phyloP scores from a whole-genome alignment of 306 rosid species.

The Rosa persica region DNA sequence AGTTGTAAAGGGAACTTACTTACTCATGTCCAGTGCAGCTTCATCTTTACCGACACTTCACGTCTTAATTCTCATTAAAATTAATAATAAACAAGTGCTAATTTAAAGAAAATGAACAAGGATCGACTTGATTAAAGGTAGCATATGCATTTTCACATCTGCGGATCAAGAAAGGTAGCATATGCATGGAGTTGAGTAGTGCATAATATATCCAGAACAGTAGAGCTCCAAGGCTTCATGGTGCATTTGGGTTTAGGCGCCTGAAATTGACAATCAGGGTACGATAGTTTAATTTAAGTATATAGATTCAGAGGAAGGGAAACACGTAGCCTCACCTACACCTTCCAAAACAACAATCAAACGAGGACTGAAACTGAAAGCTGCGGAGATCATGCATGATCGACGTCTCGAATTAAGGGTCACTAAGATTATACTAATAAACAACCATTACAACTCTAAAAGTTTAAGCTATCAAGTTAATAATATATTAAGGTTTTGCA shows the following conservation, averaged over 20 bases:
- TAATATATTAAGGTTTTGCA: neutral
- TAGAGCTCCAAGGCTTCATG: constrained; percentile 12
- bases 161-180: no score
- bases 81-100: neutral
- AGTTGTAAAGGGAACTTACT: constrained; percentile 13
- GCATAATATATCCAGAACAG: constrained; percentile 4
- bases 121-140: constrained; percentile 9
- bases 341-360: neutral
- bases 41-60: neutral
- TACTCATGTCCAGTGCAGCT: constrained; percentile 9
- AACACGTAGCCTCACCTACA: neutral
- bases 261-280: constrained; percentile 7
- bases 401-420: neutral
- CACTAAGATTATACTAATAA: neutral
- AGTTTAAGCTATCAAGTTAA: neutral
- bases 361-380: neutral
- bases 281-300: neutral
- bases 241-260: constrained; percentile 5
- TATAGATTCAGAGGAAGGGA: neutral
- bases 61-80: neutral
- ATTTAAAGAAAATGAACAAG: constrained; percentile 1
- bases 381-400: neutral
- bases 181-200: constrained; percentile 4
- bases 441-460: neutral
- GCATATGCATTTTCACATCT: neutral